A percentile compares a stretch with the other conserved stretches of the same genome.
These are phyloP conservation scores for Chenopodium suecicum DNA, from an alignment of 148 eudicot species.

Conservation along the genomic window DNA sequence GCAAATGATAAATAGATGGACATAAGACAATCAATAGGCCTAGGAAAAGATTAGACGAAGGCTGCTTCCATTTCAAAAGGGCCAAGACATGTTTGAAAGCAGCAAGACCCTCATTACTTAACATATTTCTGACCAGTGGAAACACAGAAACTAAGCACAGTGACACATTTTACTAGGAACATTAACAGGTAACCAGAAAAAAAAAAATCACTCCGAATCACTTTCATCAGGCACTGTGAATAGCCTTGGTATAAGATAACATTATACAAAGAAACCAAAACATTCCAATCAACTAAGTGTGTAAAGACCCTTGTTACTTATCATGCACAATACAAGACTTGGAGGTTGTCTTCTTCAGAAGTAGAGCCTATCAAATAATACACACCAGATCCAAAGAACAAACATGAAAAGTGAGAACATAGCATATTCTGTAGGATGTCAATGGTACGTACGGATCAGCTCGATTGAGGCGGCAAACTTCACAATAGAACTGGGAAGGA, in stretches of 20 bases:
- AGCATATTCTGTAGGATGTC: not conserved
- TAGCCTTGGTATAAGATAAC: not conserved
- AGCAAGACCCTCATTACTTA: not conserved
- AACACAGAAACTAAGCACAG: not conserved
- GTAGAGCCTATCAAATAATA: not conserved
- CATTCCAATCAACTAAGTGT: not conserved
- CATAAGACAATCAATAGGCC: not conserved
- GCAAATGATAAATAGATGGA: not conserved
- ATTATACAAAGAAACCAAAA: not conserved
- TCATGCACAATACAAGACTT: no score
- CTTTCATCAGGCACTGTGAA: not conserved
- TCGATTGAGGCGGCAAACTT: constrained; percentile 65
- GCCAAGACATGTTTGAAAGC: not conserved
- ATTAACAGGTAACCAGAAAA: not conserved
- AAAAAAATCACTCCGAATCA: no score
- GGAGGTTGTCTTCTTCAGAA: not conserved
- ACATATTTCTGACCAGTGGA: not conserved
- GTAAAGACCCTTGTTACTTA: not conserved
- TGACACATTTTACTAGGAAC: not conserved
- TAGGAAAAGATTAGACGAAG: not conserved
- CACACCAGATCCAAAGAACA: not conserved
- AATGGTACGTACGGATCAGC: constrained; percentile 70
- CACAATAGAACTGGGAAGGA: constrained; percentile 60
- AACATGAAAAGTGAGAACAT: not conserved
- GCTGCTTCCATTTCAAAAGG: not conserved